Percentiles rank a stretch among this genome's conserved stretches.
These are phyloP conservation scores for Acanthamoeba castellanii DNA, from an alignment of 208 protist genomes.

Conservation along the genomic window DNA sequence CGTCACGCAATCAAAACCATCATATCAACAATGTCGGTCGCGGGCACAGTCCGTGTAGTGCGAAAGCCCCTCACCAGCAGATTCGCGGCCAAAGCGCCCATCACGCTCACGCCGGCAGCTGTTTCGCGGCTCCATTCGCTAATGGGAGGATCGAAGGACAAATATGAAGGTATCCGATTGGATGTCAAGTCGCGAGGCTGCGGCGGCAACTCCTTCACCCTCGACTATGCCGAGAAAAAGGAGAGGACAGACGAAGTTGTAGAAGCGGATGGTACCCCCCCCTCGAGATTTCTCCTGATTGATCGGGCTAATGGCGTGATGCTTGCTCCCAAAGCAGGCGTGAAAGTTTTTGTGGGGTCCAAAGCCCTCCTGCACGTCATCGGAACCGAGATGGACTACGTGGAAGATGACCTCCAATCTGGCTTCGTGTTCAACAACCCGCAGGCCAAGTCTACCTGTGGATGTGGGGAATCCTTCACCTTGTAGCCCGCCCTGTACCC, in stretches of 20 bases:
- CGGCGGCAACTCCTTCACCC: slow-evolving; percentile 97
- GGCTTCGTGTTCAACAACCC: slow-evolving; percentile 98
- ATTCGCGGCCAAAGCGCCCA: slow-evolving; percentile 18
- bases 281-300: background rate
- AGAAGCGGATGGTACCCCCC: slow-evolving; percentile 89
- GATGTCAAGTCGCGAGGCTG: slow-evolving; percentile 96
- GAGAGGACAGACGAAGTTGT: slow-evolving; percentile 89
- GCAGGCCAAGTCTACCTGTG: slow-evolving; percentile 96
- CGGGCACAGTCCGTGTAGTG: slow-evolving; percentile 41
- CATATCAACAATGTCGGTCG: slow-evolving; percentile 12
- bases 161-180: slow-evolving; percentile 92
- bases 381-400: slow-evolving; percentile 98
- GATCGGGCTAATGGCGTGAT: background rate
- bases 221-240: slow-evolving; percentile 93
- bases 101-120: slow-evolving; percentile 56
- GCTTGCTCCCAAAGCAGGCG: slow-evolving; percentile 81
- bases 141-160: background rate
- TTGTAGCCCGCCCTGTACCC: background rate
- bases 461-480: slow-evolving; percentile 97
- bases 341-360: slow-evolving; percentile 95
- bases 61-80: slow-evolving; percentile 38
- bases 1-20: background rate
- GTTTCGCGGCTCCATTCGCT: slow-evolving; percentile 48
- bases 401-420: slow-evolving; percentile 94
- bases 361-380: slow-evolving; percentile 97